Base-by-base conservation (phyloP, 2,329 filamentous ascomycete species). In the Pseudocercospora fijiensis region DNA sequence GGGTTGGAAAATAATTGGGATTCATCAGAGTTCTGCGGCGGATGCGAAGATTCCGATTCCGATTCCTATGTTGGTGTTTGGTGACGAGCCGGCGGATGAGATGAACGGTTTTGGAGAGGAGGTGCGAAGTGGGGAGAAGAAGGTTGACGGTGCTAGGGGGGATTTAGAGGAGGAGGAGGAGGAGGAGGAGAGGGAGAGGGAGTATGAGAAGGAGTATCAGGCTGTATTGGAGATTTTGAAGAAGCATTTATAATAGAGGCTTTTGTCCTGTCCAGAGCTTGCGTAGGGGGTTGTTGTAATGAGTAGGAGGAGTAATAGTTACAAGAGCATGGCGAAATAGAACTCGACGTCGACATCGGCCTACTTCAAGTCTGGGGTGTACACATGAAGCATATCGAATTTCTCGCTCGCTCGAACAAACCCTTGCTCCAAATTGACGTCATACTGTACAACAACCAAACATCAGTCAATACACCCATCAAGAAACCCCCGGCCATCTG, bases 121-220 rank as follows among this genome's bases (percentile, higher is more conserved):
- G 37, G 63, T 82, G 67, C 72, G 74, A 60, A 57, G 11, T 9
- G 74, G 75, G 1, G 71, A 76, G 18, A 77, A 80, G 56, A 72
- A 79, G 57, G 74, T 82, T 2, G 79, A 81, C 72, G 65, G 65
- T 57, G 65, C 62, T 22, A 75, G 78, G 18, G 74, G 70, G 27
- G 74, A 80, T 63, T 65, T 81, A 7, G 74, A 75, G 65, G 69
- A 80, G 58, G 73, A 75, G 11, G 74, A 76, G 58, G 74, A 75
- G 65, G 69, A 80, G 58, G 73, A 75, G 11, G 74, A 76, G 58
- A 78, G 80, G 24, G 78, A 73, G 73, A 73, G 73, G 58, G 77
- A 78, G 67, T 81, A 80, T 63, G 76, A 80, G 71, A 72, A 75
- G 18, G 79, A 78, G 3, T 81, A 81, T 69, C 75, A 79, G 71